Evolutionary conservation across 352 stramenopile species (phyloP).

Genomic region (Blastocystis sp.): DNA sequence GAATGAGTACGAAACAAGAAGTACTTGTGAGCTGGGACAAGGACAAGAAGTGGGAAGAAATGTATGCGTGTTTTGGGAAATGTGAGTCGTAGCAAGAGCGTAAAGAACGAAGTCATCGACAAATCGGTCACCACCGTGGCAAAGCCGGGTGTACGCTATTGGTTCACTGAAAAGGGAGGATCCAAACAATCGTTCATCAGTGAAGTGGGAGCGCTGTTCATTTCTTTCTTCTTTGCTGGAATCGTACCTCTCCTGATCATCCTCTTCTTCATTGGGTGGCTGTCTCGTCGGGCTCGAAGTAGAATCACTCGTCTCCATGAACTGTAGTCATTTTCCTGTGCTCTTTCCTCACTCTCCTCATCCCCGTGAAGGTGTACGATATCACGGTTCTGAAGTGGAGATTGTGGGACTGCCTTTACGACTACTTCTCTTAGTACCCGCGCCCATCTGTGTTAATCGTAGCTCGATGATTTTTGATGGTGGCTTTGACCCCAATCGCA

Average conservation of each 20-base stretch:
- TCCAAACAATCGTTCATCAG: slow-evolving; percentile 20
- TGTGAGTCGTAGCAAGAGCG: slow-evolving; percentile 21
- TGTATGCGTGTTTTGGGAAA: not conserved
- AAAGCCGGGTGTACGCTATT: slow-evolving; percentile 52
- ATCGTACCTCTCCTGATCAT: slow-evolving; percentile 31
- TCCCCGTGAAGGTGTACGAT: slow-evolving; percentile 63
- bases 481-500: slow-evolving; percentile 5
- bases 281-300: slow-evolving; percentile 5
- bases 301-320: not conserved
- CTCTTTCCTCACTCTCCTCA: slow-evolving; percentile 44
- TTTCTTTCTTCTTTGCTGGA: slow-evolving; percentile 28
- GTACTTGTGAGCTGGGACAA: slow-evolving; percentile 61
- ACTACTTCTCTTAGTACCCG: slow-evolving; percentile 59
- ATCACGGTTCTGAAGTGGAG: slow-evolving; percentile 49
- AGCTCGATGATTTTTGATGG: slow-evolving; percentile 65
- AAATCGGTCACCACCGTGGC: not conserved
- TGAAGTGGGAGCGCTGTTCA: slow-evolving; percentile 34
- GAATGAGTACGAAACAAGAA: slow-evolving; percentile 14
- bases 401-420: slow-evolving; percentile 45
- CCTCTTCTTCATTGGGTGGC: slow-evolving; percentile 49
- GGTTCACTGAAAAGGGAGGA: slow-evolving; percentile 34
- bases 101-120: slow-evolving; percentile 23
- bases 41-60: slow-evolving; percentile 63
- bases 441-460: not conserved
- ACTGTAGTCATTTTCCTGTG: slow-evolving; percentile 22